Conservation (phyloP, 345 rosid species). For the Eucalyptus regnans region DNA sequence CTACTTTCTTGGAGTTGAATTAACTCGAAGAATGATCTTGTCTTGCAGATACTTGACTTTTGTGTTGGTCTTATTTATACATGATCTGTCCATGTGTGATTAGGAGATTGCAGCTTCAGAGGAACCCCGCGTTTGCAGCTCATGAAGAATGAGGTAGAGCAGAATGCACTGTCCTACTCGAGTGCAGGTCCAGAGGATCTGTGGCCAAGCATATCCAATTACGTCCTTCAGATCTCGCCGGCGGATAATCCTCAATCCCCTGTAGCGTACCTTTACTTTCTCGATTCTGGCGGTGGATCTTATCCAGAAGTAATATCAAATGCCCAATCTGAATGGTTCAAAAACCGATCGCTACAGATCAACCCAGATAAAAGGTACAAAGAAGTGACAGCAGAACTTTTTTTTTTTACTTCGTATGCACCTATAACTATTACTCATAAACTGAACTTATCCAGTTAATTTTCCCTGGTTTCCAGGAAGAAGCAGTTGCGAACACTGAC, state of each 20-base stretch:
- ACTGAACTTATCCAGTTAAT: neutral
- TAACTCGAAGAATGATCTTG: neutral
- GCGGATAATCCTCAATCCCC: slow-evolving; percentile 14
- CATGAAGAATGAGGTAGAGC: slow-evolving; percentile 38
- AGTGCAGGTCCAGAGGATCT: slow-evolving; percentile 46
- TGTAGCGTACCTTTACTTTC: slow-evolving; percentile 52
- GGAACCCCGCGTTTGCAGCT: slow-evolving; percentile 51
- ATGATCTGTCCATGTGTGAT: neutral
- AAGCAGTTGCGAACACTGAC: neutral
- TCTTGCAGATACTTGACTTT: neutral
- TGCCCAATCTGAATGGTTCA: slow-evolving; percentile 77
- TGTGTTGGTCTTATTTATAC: neutral
- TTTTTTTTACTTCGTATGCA: neutral
- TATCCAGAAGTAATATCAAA: slow-evolving; percentile 71
- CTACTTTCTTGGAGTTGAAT: neutral
- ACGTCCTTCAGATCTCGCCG: slow-evolving; percentile 36
- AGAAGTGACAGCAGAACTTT: neutral
- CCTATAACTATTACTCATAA: neutral
- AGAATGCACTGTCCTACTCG: slow-evolving; percentile 33
- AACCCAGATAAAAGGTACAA: slow-evolving; percentile 59
- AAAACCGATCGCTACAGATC: slow-evolving; percentile 24
- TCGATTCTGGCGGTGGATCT: slow-evolving; percentile 93
- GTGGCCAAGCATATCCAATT: slow-evolving; percentile 84
- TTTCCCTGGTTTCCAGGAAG: neutral
- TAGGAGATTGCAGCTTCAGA: slow-evolving; percentile 32